Evolutionary conservation across 1,284 basidiomycete genomes (phyloP), one percentile per base, ranked within the genome.

Genomic region (Agroathelia rolfsii): DNA sequence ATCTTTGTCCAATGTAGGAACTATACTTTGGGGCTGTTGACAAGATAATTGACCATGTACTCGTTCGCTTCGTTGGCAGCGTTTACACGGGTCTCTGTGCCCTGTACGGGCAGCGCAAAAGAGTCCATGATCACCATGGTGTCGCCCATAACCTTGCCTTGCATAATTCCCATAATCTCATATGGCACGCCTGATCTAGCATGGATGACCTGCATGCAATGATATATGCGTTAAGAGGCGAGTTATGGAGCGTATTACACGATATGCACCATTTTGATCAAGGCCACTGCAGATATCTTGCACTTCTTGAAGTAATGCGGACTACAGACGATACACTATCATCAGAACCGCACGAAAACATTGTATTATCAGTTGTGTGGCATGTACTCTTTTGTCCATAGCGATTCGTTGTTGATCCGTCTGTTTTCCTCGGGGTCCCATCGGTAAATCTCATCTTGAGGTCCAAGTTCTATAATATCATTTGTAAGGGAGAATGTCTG

Each of bases 101-200:
- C 94, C 55, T 97, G 88, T 1, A 98, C 95, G 1, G 94, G 94
- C 3, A 98, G 66, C 3, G 95, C 93, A 43, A 97, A 97, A 3
- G 87, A 88, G 56, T 98, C 95, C 72, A 95, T 82, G 46, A 98
- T 78, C 37, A 96, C 85, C 36, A 96, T 72, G 0, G 88, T 74
- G 39, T 74, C 73, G 6, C 82, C 87, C 26, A 92, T 69, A 15
- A 96, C 81, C 59, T 95, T 95, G 30, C 94, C 94, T 58, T 96
- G 90, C 93, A 98, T 96, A 27, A 97, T 69, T 6, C 95, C 95
- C 95, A 98, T 98, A 50, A 98, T 95, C 62, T 98, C 94, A 62
- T 96, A 89, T 35, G 85, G 83, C 2, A 95, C 94, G 31, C 94
- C 95, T 5, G 93, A 96, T 28, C 94, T 78, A 23, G 95, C 94